Percentiles rank a stretch among this genome's conserved stretches.
Evolutionary conservation across 2,329 filamentous ascomycete species (phyloP).

Genomic region (Pyrenochaeta sp.): DNA sequence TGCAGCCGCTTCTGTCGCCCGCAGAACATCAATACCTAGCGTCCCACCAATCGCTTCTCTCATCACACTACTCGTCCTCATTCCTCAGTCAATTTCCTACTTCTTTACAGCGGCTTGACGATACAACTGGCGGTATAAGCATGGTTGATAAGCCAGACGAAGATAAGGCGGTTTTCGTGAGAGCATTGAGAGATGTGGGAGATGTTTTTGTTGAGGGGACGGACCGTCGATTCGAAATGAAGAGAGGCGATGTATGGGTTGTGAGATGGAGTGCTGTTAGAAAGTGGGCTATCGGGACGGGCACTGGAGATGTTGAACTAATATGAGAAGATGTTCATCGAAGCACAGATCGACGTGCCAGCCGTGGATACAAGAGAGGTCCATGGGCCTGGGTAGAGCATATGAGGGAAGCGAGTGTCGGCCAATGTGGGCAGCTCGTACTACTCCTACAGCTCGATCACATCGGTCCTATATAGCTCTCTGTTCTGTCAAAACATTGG

Average conservation of each 20-base stretch:
- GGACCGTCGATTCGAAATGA: constrained; percentile 60
- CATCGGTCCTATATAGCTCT: too few species aligned
- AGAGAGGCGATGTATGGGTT: constrained; percentile 65
- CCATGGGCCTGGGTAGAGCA: too few species aligned
- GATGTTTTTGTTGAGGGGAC: constrained; percentile 67
- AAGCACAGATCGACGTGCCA: too few species aligned
- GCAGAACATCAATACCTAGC: constrained; percentile 84
- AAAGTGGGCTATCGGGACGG: constrained; percentile 65
- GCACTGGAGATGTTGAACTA: constrained; percentile 76
- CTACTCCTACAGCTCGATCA: too few species aligned
- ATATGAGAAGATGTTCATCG: constrained; percentile 44
- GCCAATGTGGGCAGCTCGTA: too few species aligned
- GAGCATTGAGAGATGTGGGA: constrained; percentile 70
- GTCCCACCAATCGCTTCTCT: constrained; percentile 83
- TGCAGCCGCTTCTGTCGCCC: constrained; percentile 66
- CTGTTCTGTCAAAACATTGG: too few species aligned
- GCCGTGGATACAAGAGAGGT: too few species aligned
- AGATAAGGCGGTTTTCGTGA: constrained; percentile 84
- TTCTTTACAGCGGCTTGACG: constrained; percentile 83
- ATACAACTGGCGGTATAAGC: constrained; percentile 85
- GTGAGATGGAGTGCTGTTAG: constrained; percentile 64
- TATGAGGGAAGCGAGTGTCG: too few species aligned
- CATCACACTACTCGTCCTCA: constrained; percentile 83
- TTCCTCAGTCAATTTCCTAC: constrained; percentile 86
- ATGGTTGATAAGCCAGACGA: constrained; percentile 92